Base-by-base conservation (phyloP, 805 yeast genomes). In the Millerago galiae region DNA sequence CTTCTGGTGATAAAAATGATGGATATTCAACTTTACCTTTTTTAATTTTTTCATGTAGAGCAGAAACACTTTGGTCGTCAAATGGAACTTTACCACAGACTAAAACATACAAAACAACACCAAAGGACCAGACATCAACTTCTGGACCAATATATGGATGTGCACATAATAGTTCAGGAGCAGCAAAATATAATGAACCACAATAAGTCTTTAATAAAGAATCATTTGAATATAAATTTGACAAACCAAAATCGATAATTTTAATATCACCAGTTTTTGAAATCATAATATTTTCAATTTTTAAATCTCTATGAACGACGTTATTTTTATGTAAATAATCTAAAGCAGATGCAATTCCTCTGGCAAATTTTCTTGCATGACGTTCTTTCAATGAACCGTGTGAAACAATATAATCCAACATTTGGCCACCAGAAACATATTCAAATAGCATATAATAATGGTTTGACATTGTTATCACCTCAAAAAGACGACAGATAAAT, bases 61-160 rank as follows among this genome's bases (percentile, higher is more conserved):
- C 90, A 36, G 90, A 81, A 49, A 95, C 95, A 51, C 86, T 81
- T 55, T 88, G 95, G 59, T 93, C 98, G 62, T 93, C 99, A 61
- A 93, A 93, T 8, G 99, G 99, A 12, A 93, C 98, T 61, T 88
- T 90, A 42, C 99, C 99, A 61, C 97, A 90, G 2, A 93, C 96
- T 47, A 93, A 70, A 8, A 93, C 99, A 58, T 88, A 93, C 39
- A 93, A 66, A 0, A 93, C 98, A 27, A 93, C 95, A 50, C 99
- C 99, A 70, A 90, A 91, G 2, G 96, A 87, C 99, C 99, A 93
- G 15, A 93, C 82, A 62, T 93, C 99, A 37, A 93, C 96, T 61
- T 93, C 99, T 1, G 99, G 99, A 0, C 99, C 99, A 30, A 76
- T 71, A 56, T 93, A 93, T 1, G 96, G 97, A 51, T 79, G 80